Conservation (phyloP, 768 basidiomycete genomes). For the Podaxis sp. region DNA sequence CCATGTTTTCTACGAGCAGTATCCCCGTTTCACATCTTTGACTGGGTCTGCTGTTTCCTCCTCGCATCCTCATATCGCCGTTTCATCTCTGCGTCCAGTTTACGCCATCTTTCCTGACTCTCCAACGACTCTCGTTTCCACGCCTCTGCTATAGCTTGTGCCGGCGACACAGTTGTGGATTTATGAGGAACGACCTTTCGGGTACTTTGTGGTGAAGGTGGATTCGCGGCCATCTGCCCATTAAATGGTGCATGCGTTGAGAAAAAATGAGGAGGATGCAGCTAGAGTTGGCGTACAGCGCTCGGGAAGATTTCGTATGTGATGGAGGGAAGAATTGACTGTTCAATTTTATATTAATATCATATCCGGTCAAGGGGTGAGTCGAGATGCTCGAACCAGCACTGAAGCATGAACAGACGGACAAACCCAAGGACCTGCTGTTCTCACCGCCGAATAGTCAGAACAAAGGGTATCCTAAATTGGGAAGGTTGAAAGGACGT, state of each 20-base stretch:
- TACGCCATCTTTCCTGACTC: conserved; percentile 59
- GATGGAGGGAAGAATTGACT: conserved; percentile 32
- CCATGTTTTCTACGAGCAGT: conserved; percentile 9
- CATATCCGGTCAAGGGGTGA: conserved; percentile 37
- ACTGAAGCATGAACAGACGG: conserved; percentile 36
- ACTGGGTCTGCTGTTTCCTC: conserved; percentile 1
- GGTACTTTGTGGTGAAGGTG: conserved; percentile 35
- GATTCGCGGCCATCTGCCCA: conserved; percentile 45
- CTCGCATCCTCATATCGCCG: conserved; percentile 41
- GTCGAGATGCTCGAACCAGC: conserved; percentile 35
- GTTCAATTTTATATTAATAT: conserved; percentile 46
- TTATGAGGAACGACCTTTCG: conserved; percentile 32
- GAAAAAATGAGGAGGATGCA: conserved; percentile 29
- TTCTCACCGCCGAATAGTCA: conserved; percentile 37
- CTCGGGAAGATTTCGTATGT: conserved; percentile 33
- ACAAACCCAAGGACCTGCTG: conserved; percentile 33
- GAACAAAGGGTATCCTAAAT: conserved; percentile 52
- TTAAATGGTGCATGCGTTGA: conserved; percentile 29
- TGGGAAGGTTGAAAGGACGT: conserved; percentile 50
- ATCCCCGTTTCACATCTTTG: conserved; percentile 49
- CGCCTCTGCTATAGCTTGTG: conserved; percentile 65
- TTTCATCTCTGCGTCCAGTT: conserved; percentile 48
- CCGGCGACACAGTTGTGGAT: conserved; percentile 43
- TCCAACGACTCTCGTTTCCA: conserved; percentile 66
- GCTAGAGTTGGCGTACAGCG: conserved; percentile 37